Base-by-base conservation (phyloP, 331 rosid species). In the Prunus yedoensis region DNA sequence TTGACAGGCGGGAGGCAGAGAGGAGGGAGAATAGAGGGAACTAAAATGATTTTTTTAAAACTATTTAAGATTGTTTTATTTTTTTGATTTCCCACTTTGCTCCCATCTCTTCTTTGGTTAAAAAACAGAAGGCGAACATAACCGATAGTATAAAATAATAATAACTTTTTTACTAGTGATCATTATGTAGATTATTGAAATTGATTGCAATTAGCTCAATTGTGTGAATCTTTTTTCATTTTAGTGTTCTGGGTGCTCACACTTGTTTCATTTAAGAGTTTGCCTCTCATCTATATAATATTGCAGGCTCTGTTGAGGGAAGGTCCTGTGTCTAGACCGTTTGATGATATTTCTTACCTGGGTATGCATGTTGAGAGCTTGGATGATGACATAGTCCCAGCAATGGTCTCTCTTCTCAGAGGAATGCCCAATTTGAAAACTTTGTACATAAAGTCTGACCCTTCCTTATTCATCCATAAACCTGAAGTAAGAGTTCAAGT, bases 351-450 rank as follows among this genome's bases (percentile, higher is more conserved):
- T 18, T 70, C 75, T n/a, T 17, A 53, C 64, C 15, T 70, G 51
- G 35, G 49, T n/a, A 4, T 53, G 63, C 2, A n/a, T 53, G 20
- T 52, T 53, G 27, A 8, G 35, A 53, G 75, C 64, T 53, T 38
- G 64, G 35, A 32, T 35, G 75, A 70, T 70, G 35, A 70, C 27
- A 9, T 53, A 38, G 53, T 71, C 7, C 65, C 66, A 1, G 9
- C 53, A 38, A 56, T 71, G 53, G 75, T 41, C 53, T 56, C 66
- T 20, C 66, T 71, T 71, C 46, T 71, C 21, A 54, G 18, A 5
- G 75, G 54, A 71, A 71, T 71, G 75, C 64, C 75, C 13, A 71
- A 71, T 71, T 21, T 71, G 53, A 71, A 20, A 6, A 71, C 75
- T 38, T 56, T 71, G 38, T 12, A 3, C 35, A 0, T 71, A 20